Evolutionary conservation across 257 asterid genomes (phyloP).

Genomic region (Solanum verrucosum): DNA sequence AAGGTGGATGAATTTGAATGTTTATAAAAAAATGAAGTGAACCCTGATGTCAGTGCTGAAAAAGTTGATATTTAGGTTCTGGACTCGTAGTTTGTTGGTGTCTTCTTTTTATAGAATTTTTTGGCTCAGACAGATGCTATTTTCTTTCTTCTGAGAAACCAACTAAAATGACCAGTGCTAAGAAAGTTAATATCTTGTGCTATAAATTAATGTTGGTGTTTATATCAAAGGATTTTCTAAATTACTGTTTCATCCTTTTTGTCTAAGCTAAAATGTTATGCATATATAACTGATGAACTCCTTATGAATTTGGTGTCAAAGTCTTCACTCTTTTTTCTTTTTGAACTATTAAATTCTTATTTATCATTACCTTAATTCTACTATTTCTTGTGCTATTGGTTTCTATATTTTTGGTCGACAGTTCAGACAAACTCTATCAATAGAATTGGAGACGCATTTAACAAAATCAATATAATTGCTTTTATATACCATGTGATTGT

Average conservation of each 20-base stretch:
- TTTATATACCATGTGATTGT: background rate
- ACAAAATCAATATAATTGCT: background rate
- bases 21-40: background rate
- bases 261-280: background rate
- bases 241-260: background rate
- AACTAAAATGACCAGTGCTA: background rate
- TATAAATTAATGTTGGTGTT: background rate
- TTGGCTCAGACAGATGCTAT: background rate
- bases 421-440: background rate
- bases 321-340: background rate
- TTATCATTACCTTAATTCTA: background rate
- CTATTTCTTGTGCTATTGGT: background rate
- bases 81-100: background rate
- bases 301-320: background rate
- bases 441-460: background rate
- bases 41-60: background rate
- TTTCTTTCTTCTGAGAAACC: background rate
- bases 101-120: background rate
- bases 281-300: background rate
- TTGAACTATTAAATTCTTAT: background rate
- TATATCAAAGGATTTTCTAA: background rate
- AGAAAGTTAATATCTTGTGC: background rate
- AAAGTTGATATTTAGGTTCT: background rate
- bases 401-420: background rate
- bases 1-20: background rate